phyloP scores from a whole-genome alignment of 2,329 filamentous ascomycete species.

The Pseudogymnoascus sp. region DNA sequence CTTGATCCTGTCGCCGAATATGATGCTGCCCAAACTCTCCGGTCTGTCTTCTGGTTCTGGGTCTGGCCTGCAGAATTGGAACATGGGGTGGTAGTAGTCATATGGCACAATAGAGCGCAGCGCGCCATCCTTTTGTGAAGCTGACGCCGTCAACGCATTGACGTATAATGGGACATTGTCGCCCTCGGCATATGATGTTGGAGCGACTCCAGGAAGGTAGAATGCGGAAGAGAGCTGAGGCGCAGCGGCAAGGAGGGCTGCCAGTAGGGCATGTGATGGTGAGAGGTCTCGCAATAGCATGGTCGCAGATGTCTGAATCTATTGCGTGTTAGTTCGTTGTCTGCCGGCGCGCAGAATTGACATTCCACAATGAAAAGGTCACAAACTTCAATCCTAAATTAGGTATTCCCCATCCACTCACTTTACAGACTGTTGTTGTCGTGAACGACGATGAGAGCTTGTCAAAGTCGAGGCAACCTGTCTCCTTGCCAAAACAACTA shows the following conservation, averaged over 20 bases:
- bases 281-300: slow-evolving; percentile 27
- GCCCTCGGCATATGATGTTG: slow-evolving; percentile 77
- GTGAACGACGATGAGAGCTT: slow-evolving; percentile 9
- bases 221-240: slow-evolving; percentile 62
- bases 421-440: slow-evolving; percentile 2
- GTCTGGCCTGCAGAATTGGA: slow-evolving; percentile 80
- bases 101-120: slow-evolving; percentile 90
- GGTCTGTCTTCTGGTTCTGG: slow-evolving; percentile 70
- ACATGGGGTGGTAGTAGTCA: slow-evolving; percentile 86
- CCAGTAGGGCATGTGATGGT: slow-evolving; percentile 40
- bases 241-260: slow-evolving; percentile 37
- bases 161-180: slow-evolving; percentile 81
- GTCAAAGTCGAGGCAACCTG: slow-evolving; percentile 2
- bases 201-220: slow-evolving; percentile 93
- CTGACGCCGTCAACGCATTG: slow-evolving; percentile 83
- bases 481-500: slow-evolving; percentile 7
- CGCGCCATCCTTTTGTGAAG: slow-evolving; percentile 67
- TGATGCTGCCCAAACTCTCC: slow-evolving; percentile 88
- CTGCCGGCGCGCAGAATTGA: neutral
- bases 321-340: neutral
- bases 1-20: slow-evolving; percentile 95
- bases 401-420: neutral
- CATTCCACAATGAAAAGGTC: neutral
- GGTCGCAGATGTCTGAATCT: neutral
- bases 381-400: slow-evolving; percentile 3